Base-by-base conservation (phyloP, 495 filamentous ascomycete species). In the Cryomyces minteri region DNA sequence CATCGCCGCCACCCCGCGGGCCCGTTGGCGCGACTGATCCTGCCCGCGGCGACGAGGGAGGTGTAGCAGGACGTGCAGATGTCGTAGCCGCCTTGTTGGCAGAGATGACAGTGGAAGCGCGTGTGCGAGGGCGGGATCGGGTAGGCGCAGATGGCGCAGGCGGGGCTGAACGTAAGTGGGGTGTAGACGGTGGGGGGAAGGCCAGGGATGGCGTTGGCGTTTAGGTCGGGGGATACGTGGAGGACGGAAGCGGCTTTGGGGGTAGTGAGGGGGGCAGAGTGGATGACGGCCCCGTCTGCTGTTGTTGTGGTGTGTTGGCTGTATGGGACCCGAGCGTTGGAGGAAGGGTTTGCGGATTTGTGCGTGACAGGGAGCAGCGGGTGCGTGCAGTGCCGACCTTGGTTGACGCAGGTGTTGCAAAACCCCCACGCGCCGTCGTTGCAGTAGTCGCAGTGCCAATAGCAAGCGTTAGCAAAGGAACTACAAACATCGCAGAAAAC, bases 361-460 rank as follows among this genome's bases (percentile, higher is more conserved):
- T 67, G 67, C 11, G 71, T 60, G 25, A 88, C 62, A 4, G 86
- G 82, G 1, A 88, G 65, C 0, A 94, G 63, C 0, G 77, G 64
- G 54, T 94, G 87, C 0, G 76, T 82, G 62, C 87, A 94, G 51
- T 74, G 77, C 39, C 67, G 67, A 9, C 78, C 82, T 58, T 75
- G 74, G 40, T 83, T 84, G 30, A 93, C 83, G 55, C 87, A 94
- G 46, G 61, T 55, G 48, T 80, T 79, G 62, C 87, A 94, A 54
- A 83, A 94, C 0, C 87, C 87, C 87, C 86, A 94, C 54, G 87
- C 85, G 29, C 82, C 86, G 44, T 88, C 79, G 53, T 93, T 92
- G 61, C 87, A 94, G 34, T 66, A 51, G 45, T 74, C 73, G 59
- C 87, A 94, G 47, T 79, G 73, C 86, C 85, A 94, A 56, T 79